Evolutionary conservation across 2,329 filamentous ascomycete species (phyloP).

Genomic region (Cladorrhinum sp.): DNA sequence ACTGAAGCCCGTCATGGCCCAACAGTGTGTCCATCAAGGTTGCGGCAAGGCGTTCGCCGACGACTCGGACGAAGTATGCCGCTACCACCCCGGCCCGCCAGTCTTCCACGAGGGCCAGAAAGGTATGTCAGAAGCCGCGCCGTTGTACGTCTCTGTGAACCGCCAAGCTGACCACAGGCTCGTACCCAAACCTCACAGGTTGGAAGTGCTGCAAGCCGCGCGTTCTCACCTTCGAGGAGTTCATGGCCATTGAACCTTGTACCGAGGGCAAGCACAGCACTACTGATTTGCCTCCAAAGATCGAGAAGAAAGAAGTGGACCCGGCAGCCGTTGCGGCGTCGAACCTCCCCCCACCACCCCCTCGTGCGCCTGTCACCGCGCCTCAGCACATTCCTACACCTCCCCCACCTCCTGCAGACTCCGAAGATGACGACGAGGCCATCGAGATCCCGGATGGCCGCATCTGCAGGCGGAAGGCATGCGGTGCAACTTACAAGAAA

Average conservation of each 20-base stretch:
- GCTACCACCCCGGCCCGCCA: conserved; percentile 90
- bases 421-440: conserved; percentile 81
- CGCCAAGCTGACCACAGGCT: conserved; percentile 14
- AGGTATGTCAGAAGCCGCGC: conserved; percentile 55
- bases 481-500: conserved; percentile 63
- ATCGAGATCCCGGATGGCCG: conserved; percentile 70
- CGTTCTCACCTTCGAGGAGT: conserved; percentile 96
- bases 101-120: conserved; percentile 98
- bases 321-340: conserved; percentile 40
- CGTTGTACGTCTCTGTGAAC: conserved; percentile 10
- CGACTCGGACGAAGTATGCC: conserved; percentile 77
- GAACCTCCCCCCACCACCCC: conserved; percentile 40
- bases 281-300: conserved; percentile 65
- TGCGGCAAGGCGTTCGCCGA: conserved; percentile 88
- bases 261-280: conserved; percentile 90
- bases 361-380: conserved; percentile 41
- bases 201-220: conserved; percentile 99
- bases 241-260: conserved; percentile 88
- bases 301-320: conserved; percentile 55
- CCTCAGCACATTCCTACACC: conserved; percentile 45
- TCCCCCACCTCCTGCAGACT: conserved; percentile 66
- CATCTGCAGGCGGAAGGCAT: conserved; percentile 75
- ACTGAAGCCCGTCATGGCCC: conserved; percentile 51
- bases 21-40: conserved; percentile 94
- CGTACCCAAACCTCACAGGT: conserved; percentile 49